These are phyloP conservation scores for Camellia japonica DNA, from an alignment of 148 eudicot species.

Conservation along the genomic window DNA sequence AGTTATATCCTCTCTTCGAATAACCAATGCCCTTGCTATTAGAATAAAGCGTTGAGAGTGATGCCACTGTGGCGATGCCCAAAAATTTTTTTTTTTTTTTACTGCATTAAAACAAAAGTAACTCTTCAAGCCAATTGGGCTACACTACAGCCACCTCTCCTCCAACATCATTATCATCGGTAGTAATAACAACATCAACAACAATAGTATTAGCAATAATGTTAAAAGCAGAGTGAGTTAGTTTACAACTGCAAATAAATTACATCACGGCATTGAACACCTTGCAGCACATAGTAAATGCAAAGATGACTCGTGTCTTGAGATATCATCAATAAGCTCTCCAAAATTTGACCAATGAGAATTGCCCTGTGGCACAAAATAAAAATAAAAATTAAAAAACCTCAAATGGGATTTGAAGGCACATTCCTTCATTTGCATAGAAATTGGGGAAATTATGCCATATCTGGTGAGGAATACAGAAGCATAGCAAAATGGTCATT, in stretches of 20 bases:
- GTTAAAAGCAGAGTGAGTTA: background rate
- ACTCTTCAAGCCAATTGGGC: no score
- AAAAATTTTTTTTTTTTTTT: no score
- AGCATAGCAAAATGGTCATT: background rate
- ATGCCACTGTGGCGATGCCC: no score
- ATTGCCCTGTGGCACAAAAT: background rate
- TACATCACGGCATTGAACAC: background rate
- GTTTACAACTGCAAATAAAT: background rate
- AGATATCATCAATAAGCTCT: background rate
- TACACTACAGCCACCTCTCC: background rate
- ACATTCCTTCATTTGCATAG: constrained; percentile 6
- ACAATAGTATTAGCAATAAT: background rate
- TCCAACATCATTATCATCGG: background rate
- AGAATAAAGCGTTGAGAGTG: no score
- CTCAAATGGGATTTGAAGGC: background rate
- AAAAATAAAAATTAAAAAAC: background rate
- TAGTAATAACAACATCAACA: background rate
- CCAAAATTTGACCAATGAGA: background rate
- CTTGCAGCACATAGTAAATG: background rate
- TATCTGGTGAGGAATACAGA: background rate
- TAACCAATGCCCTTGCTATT: no score
- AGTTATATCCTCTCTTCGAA: no score
- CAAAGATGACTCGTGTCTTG: background rate
- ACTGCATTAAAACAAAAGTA: background rate
- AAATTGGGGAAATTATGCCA: background rate